Evolutionary conservation across 192 early-diverging fungal species (phyloP).

Genomic region (Gonapodya sp.): DNA sequence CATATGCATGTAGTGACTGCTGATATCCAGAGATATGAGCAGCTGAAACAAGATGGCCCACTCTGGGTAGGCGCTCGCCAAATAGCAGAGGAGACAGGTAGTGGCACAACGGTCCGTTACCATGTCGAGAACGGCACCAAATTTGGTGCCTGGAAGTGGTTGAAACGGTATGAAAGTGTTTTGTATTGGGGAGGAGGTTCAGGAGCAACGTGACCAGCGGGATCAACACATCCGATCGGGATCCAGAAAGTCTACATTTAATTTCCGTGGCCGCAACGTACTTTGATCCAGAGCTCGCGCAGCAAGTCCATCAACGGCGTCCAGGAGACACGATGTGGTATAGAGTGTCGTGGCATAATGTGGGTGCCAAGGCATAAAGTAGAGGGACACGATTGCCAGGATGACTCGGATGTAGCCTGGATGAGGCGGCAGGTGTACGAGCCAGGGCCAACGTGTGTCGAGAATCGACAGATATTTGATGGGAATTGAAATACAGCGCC

Average conservation of each 20-base stretch:
- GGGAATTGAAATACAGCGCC: too few relatives aligned
- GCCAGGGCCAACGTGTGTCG: too few relatives aligned
- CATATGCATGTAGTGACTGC: constrained; percentile 99
- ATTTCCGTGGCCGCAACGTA: constrained; percentile 25
- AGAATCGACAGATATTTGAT: too few relatives aligned
- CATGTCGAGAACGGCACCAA: constrained; percentile 98
- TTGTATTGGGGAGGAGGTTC: not conserved
- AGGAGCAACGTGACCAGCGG: not conserved
- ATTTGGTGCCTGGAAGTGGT: constrained; percentile 42
- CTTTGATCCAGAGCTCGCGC: constrained; percentile 89
- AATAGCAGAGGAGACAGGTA: constrained; percentile 78
- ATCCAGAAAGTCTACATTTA: not conserved
- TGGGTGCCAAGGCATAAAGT: constrained; percentile 67
- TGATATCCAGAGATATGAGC: constrained; percentile 86
- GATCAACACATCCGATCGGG: not conserved
- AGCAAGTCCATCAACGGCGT: constrained; percentile 89
- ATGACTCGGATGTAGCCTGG: constrained; percentile 74
- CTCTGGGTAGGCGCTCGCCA: constrained; percentile 54
- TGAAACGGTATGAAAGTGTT: not conserved
- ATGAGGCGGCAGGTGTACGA: too few relatives aligned
- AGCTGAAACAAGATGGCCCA: constrained; percentile 79
- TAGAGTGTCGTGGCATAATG: constrained; percentile 67
- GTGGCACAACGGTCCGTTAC: constrained; percentile 89
- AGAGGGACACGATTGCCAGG: constrained; percentile 60
- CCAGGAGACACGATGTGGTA: constrained; percentile 78